phyloP scores from a whole-genome alignment of 768 basidiomycete species.

The Suillus clintonianus region DNA sequence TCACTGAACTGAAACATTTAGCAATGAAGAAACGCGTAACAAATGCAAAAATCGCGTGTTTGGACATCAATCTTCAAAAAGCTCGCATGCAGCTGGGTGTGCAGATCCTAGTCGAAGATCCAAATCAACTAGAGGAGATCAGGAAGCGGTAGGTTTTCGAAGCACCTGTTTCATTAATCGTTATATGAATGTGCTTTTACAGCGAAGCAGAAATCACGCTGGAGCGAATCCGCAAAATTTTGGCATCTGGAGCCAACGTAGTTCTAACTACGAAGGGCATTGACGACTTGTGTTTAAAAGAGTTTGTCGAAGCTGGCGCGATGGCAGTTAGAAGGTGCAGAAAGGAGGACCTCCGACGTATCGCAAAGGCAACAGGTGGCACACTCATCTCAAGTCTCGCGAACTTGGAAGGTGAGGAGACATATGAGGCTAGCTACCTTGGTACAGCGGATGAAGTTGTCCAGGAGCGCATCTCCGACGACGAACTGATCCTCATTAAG shows the following conservation, averaged over 20 bases:
- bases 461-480: conserved; percentile 97
- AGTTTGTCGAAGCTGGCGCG: conserved; percentile 98
- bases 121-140: conserved; percentile 94
- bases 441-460: conserved; percentile 95
- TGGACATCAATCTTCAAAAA: conserved; percentile 98
- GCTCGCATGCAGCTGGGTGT: conserved; percentile 97
- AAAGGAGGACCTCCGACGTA: conserved; percentile 96
- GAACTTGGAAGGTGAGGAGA: conserved; percentile 97
- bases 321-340: conserved; percentile 98
- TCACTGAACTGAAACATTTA: conserved; percentile 31
- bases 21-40: conserved; percentile 97
- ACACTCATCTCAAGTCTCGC: conserved; percentile 90
- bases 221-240: conserved; percentile 93
- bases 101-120: conserved; percentile 96
- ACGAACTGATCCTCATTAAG: conserved; percentile 96
- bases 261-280: conserved; percentile 98
- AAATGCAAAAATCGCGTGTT: conserved; percentile 95
- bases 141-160: conserved; percentile 69
- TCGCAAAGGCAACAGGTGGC: conserved; percentile 96
- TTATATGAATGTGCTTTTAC: neutral
- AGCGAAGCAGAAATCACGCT: conserved; percentile 96
- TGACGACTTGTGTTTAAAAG: conserved; percentile 96
- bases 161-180: neutral
- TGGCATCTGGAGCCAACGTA: conserved; percentile 95
- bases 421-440: conserved; percentile 88